phyloP scores from a whole-genome alignment of 345 rosid genomes.

The Brassica napus region DNA sequence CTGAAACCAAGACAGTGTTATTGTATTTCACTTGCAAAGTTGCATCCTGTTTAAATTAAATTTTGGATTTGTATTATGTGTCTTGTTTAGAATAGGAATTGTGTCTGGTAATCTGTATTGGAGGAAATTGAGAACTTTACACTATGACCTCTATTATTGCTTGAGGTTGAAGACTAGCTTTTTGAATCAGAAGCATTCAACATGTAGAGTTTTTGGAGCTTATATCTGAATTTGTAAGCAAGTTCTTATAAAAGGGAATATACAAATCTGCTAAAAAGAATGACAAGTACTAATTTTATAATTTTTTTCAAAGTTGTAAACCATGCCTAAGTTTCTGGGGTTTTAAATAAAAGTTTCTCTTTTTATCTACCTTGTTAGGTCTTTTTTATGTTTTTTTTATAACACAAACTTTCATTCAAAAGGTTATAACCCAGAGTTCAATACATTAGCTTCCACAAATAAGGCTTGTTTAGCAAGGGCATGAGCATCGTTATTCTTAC shows the following conservation, averaged over 20 bases:
- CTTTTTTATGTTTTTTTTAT: neutral
- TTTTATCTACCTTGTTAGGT: neutral
- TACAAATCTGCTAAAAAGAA: neutral
- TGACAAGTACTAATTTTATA: neutral
- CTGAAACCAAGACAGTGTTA: conserved; percentile 87
- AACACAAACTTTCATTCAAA: too few species aligned
- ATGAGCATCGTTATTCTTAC: too few species aligned
- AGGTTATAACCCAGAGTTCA: too few species aligned
- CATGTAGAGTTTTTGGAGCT: neutral
- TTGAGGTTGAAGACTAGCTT: neutral
- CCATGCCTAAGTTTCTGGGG: neutral
- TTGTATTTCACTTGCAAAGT: neutral
- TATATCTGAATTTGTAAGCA: neutral
- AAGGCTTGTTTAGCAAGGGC: too few species aligned
- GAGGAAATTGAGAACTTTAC: neutral
- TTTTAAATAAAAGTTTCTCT: neutral
- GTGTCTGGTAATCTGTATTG: neutral
- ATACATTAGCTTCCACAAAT: too few species aligned
- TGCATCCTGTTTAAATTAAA: neutral
- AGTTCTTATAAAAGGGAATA: neutral
- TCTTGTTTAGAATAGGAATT: neutral
- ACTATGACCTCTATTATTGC: neutral
- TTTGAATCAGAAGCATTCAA: neutral
- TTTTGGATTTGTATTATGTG: neutral
- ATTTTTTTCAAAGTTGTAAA: neutral